Base-by-base conservation (phyloP, 2,329 filamentous ascomycete species). In the Claviceps monticola region DNA sequence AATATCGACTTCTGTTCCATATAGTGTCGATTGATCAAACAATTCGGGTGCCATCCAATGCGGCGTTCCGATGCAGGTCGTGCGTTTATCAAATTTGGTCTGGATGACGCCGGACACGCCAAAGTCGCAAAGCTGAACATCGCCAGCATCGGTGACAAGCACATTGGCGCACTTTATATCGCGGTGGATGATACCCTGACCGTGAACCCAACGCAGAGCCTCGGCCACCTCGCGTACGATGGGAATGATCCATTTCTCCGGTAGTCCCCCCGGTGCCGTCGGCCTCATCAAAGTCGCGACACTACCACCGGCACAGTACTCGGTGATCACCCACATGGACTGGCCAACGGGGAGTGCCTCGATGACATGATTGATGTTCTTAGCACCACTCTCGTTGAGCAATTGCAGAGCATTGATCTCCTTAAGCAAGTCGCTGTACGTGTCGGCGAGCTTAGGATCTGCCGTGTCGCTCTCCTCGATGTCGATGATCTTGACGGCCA, bases 11-110 rank as follows among this genome's bases (percentile, higher is more conserved):
- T 84, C 82, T 14, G 80, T 83, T 53, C 83, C 83, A 62, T 86
- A 86, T 5, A 80, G 79, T 9, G 76, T 73, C 4, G 76, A 72
- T 39, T 77, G 73, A 53, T 83, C 79, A 58, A 86, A 83, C 13
- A 91, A 73, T 60, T 93, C 88, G 0, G 84, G 86, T 0, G 88
- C 85, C 86, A 93, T 90, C 84, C 86, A 93, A 65, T 90, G 82
- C 3, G 84, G 83, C 0, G 88, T 93, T 21, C 87, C 87, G 52
- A 91, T 85, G 48, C 91, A 83, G 1, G 87, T 91, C 4, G 83
- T 83, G 50, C 86, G 74, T 67, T 93, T 93, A 59, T 86, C 82
- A 51, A 82, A 76, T 57, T 86, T 83, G 43, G 76, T 83, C 62
- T 90, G 85, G 52, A 90, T 78, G 46, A 88, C 79, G 45, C 84